Evolutionary conservation across 371 early-diverging fungal species (phyloP).

Genomic region (Zancudomyces culisetae): DNA sequence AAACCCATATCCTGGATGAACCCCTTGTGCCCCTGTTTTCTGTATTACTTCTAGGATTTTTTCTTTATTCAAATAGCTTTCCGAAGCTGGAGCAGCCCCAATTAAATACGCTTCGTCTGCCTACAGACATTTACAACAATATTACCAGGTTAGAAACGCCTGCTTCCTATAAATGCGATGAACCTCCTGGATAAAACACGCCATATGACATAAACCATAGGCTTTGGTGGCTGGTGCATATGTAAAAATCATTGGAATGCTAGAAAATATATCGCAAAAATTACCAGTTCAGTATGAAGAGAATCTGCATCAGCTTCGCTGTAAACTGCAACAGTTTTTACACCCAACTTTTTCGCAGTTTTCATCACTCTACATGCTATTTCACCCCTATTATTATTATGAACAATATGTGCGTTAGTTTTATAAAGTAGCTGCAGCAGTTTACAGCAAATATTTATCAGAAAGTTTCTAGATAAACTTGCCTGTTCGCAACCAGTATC

Average conservation of each 20-base stretch:
- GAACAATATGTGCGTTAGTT: neutral
- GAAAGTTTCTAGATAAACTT: neutral
- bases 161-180: too few relatives aligned
- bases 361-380: constrained; percentile 85
- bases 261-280: too few relatives aligned
- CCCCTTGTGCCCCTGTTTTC: constrained; percentile 47
- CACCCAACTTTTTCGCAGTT: constrained; percentile 58
- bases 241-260: too few relatives aligned
- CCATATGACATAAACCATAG: too few relatives aligned
- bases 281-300: constrained; percentile 54
- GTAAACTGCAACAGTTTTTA: constrained; percentile 85
- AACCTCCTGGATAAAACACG: too few relatives aligned
- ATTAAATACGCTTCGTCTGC: constrained; percentile 50
- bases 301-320: constrained; percentile 76
- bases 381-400: constrained; percentile 47
- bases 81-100: constrained; percentile 46
- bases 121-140: too few relatives aligned
- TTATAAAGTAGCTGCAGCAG: neutral
- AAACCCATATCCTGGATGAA: constrained; percentile 85
- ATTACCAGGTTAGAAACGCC: too few relatives aligned
- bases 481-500: constrained; percentile 78
- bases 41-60: constrained; percentile 38
- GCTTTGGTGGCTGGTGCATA: too few relatives aligned
- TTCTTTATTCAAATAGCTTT: constrained; percentile 46
- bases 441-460: neutral